Evolutionary conservation across 768 basidiomycete species (phyloP).

Genomic region (Rhizopogon vulgaris): DNA sequence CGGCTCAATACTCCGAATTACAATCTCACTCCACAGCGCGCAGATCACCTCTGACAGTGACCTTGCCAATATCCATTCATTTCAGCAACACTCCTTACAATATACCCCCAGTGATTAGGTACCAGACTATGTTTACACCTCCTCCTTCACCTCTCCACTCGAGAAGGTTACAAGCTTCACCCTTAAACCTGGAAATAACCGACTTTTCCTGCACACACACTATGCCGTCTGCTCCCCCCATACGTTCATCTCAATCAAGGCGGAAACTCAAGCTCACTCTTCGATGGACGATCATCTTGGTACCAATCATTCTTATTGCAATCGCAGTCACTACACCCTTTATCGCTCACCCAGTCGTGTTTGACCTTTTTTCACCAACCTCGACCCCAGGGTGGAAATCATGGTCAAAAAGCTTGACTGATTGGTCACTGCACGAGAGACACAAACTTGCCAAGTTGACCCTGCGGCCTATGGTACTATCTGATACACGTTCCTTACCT

Average conservation of each 20-base stretch:
- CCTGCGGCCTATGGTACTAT: slow-evolving; percentile 3
- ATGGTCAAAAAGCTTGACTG: slow-evolving; percentile 20
- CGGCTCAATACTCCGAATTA: background rate
- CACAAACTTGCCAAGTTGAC: slow-evolving; percentile 20
- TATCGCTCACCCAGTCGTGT: slow-evolving; percentile 39
- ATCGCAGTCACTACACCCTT: slow-evolving; percentile 50
- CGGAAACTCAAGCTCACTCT: slow-evolving; percentile 32
- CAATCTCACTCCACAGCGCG: background rate
- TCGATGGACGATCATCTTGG: slow-evolving; percentile 46
- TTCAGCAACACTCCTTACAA: slow-evolving; percentile 23
- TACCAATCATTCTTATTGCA: slow-evolving; percentile 50
- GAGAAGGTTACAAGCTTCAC: slow-evolving; percentile 6
- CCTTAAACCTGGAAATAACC: background rate
- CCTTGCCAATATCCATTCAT: slow-evolving; percentile 14
- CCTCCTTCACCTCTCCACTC: slow-evolving; percentile 35
- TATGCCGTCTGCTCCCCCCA: slow-evolving; percentile 1
- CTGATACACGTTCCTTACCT: slow-evolving; percentile 6
- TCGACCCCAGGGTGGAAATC: slow-evolving; percentile 24
- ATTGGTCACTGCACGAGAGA: slow-evolving; percentile 39
- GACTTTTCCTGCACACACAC: slow-evolving; percentile 3
- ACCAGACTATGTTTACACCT: slow-evolving; percentile 33
- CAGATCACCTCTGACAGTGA: background rate
- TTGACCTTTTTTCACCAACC: slow-evolving; percentile 33
- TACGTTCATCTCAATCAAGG: slow-evolving; percentile 15
- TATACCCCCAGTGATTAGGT: slow-evolving; percentile 1